Base-by-base conservation (phyloP, 2,329 filamentous ascomycete species). In the Xylaria sp. region DNA sequence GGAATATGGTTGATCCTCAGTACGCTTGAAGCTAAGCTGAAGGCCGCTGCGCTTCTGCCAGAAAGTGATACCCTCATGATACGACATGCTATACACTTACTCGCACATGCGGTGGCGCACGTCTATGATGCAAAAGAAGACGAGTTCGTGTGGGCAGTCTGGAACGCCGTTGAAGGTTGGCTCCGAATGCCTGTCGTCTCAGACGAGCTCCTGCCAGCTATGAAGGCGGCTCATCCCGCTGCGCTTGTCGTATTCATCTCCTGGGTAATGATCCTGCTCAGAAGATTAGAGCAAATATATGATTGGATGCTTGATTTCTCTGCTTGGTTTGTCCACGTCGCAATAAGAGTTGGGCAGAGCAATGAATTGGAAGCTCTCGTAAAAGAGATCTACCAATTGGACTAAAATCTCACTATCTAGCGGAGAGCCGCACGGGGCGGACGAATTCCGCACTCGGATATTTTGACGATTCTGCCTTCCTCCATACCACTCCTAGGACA, bases 161-260 rank as follows among this genome's bases (percentile, higher is more conserved):
- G 67, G 67, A 67, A 63, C n/a, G 67, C 64, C 8, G 25, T 67
- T 13, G 64, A 67, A 54, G 67, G 57, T 25, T 69, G 67, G 67
- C 58, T 67, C 1, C 64, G 64, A 12, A 60, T 59, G 31, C 55
- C 64, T 20, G 25, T 67, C 23, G 31, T 69, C 28, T 54, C 64
- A 28, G 41, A 69, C 8, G 54, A 69, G 20, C 54, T 69, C 18
- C 18, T 69, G 2, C 64, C 64, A 3, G 67, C 67, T 8, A 60
- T 69, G 59, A 63, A 46, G 10, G 18, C 6, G n/a, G 7, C n/a
- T 33, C 60, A 55, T 60, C 67, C 64, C 15, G 64, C 67, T 28
- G 54, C 67, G n/a, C 49, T 69, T 60, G 55, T 67, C 23, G 36
- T 69, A 20, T 67, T 69, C 60, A 12, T 61, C n/a, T 67, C 64